Base-by-base conservation (phyloP, 768 basidiomycete genomes). In the Boletus coccyginus region DNA sequence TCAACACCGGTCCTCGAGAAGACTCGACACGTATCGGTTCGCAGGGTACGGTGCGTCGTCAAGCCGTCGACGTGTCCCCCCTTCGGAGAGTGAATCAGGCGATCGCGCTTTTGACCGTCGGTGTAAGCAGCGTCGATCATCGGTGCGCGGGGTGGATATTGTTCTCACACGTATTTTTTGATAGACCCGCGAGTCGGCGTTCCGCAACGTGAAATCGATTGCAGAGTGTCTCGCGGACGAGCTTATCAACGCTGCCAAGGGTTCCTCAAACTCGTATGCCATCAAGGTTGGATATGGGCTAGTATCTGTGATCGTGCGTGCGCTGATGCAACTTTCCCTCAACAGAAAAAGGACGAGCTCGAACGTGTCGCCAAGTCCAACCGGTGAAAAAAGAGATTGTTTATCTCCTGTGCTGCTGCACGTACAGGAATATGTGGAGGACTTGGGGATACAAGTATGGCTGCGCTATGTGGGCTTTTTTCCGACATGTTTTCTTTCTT, bases 291-390 rank as follows among this genome's bases (percentile, higher is more conserved):
- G 77, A 36, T 9, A 17, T 3, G 2, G 3, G 35, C 14, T 67
- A 33, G 14, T 11, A 9, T 36, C 8, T 21, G 50, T 1, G 7
- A 38, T 52, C 4, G 29, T 13, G 21, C 39, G 17, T 43, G 53
- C 32, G 43, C 40, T 68, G 41, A 60, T 38, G 11, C 7, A 35
- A 52, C 14, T 0, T 3, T 32, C 17, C 6, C 55, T 5, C 43
- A 36, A 57, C 70, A 92, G 93, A 95, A 95, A 92, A 97, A 95
- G 82, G 95, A 98, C 77, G 96, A 99, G 77, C 87, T 99, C 63
- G 96, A 99, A 83, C 95, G 96, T 83, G 97, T 99, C 55, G 97
- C 97, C 81, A 98, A 98, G 82, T 97, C 94, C 77, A 99, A 99
- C 82, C 92, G 96, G 85, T 99, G 85, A 92, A 87, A 64, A 86